These are phyloP conservation scores for Mariannaea sp. DNA, from an alignment of 2,329 filamentous ascomycete species.

Conservation along the genomic window DNA sequence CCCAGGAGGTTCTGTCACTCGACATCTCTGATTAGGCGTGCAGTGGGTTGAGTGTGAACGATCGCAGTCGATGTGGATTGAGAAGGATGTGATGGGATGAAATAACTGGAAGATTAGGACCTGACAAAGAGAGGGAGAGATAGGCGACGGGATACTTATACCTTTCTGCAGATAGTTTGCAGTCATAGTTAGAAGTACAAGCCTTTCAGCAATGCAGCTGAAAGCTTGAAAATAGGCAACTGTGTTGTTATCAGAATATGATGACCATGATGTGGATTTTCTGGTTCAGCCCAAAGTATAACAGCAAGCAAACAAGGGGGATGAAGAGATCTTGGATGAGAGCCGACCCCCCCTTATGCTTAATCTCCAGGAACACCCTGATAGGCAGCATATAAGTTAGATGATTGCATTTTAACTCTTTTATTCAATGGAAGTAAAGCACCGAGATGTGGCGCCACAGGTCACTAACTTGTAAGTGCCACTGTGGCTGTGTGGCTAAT, in stretches of 20 bases:
- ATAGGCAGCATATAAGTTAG: not conserved
- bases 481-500: not conserved
- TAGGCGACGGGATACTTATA: not conserved
- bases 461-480: not conserved
- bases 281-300: not conserved
- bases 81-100: slow-evolving; percentile 18
- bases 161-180: not conserved
- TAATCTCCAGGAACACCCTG: not conserved
- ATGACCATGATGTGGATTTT: slow-evolving; percentile 7
- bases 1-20: slow-evolving; percentile 18
- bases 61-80: slow-evolving; percentile 19
- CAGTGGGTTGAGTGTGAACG: slow-evolving; percentile 20
- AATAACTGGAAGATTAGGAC: slow-evolving; percentile 13
- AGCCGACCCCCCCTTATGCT: not conserved
- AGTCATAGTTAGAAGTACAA: slow-evolving; percentile 4
- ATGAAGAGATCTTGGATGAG: not conserved
- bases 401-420: not conserved
- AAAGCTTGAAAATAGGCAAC: slow-evolving; percentile 6
- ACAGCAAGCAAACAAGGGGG: not conserved
- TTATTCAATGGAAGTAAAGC: not conserved
- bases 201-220: not conserved
- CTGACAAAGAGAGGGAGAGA: not conserved
- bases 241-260: slow-evolving; percentile 1
- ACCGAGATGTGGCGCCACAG: not conserved
- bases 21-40: slow-evolving; percentile 26